Evolutionary conservation across 352 stramenopile species (phyloP).

Genomic region (Phytopythium aichiense): DNA sequence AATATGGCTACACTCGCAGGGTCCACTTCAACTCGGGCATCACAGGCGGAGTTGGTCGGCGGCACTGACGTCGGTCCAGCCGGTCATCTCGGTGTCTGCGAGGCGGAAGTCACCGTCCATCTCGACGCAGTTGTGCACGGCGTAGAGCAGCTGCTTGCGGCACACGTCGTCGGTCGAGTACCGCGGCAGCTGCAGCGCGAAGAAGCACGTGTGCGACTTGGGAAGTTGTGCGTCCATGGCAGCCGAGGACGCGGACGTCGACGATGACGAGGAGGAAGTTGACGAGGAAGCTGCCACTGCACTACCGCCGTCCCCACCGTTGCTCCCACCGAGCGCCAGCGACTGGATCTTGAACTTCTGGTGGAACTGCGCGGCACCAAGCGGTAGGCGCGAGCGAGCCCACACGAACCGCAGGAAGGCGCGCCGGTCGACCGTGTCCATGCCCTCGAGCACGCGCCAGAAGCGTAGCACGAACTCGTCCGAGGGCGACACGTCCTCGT

Average conservation of each 20-base stretch:
- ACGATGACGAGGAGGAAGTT: not conserved
- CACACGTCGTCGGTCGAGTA: constrained; percentile 80
- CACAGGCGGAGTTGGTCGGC: constrained; percentile 63
- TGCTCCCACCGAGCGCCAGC: constrained; percentile 20
- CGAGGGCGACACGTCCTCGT: constrained; percentile 58
- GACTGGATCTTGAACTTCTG: constrained; percentile 89
- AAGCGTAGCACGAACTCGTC: constrained; percentile 78
- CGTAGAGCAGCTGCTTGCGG: constrained; percentile 65
- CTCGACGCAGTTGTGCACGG: constrained; percentile 82
- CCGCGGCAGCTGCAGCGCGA: constrained; percentile 70
- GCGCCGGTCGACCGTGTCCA: constrained; percentile 62
- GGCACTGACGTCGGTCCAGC: constrained; percentile 61
- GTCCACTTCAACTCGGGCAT: not conserved
- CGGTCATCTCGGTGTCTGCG: constrained; percentile 76
- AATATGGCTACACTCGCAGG: too few species aligned
- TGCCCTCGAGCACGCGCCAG: constrained; percentile 62
- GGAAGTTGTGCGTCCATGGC: constrained; percentile 64
- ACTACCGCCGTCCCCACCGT: constrained; percentile 6
- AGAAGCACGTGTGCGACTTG: constrained; percentile 89
- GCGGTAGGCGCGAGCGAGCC: constrained; percentile 65
- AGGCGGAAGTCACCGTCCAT: constrained; percentile 89
- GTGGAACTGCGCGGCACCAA: constrained; percentile 58
- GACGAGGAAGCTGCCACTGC: not conserved
- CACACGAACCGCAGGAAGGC: constrained; percentile 83
- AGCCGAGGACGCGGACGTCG: not conserved